Evolutionary conservation across 768 basidiomycete species (phyloP), one percentile per base, ranked within the genome.

Genomic region (Trametes villosa): DNA sequence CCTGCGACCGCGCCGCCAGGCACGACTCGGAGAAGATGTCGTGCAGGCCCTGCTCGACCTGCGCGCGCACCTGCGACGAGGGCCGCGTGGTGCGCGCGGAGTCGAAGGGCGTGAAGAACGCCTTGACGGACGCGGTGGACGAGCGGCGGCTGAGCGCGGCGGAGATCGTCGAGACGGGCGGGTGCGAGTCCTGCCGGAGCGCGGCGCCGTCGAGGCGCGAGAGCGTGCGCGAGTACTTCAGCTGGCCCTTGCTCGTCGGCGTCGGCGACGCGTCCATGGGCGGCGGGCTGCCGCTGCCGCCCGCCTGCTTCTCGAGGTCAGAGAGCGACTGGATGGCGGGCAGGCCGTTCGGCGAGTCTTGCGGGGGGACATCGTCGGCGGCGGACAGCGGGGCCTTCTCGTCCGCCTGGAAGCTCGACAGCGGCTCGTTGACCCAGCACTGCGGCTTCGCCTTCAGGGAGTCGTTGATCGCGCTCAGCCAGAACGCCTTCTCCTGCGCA

Each of bases 21-120:
- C 90, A 89, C 24, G 79, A 78, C 60, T 88, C 86, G 12, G 93
- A 94, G 66, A 89, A 86, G 58, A 97, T 85, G 68, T 96, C 95
- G 46, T 83, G 80, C 18, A 98, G 76, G 12, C 86, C 86, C 44
- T 88, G 83, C 67, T 96, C 94, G 51, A 93, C 86, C 40, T 85
- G 83, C 29, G 81, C 78, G 47, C 92, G 86, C 33, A 86, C 85
- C 41, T 83, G 75, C 11, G 84, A 76, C 18, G 89, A 86, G 17
- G 86, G 82, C 17, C 92, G 87, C 34, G 91, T 83, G 64, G 88
- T 79, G 40, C 89, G 82, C 4, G 83, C 81, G 36, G 84, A 81
- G 59, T 89, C 86, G 29, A 82, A 73, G 30, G 84, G 79, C 13
- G 81, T 69, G 65, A 88, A 86, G 49, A 88, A 83, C 6, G 80